Percentiles rank a stretch among this genome's conserved stretches.
Conservation (phyloP, 1,139 yeast genomes). For the Pichia sp. region DNA sequence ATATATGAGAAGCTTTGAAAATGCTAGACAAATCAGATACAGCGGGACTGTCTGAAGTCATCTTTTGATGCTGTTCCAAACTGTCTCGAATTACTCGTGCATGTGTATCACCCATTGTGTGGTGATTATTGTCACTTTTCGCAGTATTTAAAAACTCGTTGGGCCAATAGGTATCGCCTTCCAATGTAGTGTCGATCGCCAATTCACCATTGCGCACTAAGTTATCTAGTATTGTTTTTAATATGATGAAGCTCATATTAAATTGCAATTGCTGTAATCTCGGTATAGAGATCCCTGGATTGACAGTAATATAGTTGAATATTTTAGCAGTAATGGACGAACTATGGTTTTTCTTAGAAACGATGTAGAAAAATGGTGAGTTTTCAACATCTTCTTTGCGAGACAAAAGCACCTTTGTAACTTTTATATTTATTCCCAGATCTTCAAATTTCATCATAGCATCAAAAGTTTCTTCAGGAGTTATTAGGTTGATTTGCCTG, state of each 20-base stretch:
- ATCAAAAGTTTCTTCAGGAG: conserved; percentile 52
- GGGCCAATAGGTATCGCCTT: conserved; percentile 29
- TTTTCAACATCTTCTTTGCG: not conserved
- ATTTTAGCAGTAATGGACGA: conserved; percentile 23
- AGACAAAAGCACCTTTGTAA: conserved; percentile 28
- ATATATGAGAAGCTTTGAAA: not conserved
- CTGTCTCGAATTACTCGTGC: too few relatives aligned
- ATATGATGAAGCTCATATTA: conserved; percentile 28
- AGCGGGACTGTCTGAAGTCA: not conserved
- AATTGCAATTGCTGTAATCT: conserved; percentile 26
- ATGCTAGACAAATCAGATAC: not conserved
- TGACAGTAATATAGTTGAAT: conserved; percentile 13
- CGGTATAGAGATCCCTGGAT: conserved; percentile 27
- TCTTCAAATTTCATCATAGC: conserved; percentile 47
- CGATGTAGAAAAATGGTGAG: conserved; percentile 15
- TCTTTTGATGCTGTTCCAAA: not conserved
- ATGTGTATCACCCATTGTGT: too few relatives aligned
- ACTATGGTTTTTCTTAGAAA: conserved; percentile 24
- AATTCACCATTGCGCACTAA: conserved; percentile 24
- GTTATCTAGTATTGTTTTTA: conserved; percentile 26
- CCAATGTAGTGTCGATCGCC: conserved; percentile 26
- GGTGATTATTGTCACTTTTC: not conserved
- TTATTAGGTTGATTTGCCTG: conserved; percentile 52
- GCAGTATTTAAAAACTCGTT: conserved; percentile 21
- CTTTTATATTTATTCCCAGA: conserved; percentile 33